A percentile compares a stretch with the other conserved stretches of the same genome.
phyloP scores from a whole-genome alignment of 108 stramenopile genomes.

The Skeletonema marinoi region DNA sequence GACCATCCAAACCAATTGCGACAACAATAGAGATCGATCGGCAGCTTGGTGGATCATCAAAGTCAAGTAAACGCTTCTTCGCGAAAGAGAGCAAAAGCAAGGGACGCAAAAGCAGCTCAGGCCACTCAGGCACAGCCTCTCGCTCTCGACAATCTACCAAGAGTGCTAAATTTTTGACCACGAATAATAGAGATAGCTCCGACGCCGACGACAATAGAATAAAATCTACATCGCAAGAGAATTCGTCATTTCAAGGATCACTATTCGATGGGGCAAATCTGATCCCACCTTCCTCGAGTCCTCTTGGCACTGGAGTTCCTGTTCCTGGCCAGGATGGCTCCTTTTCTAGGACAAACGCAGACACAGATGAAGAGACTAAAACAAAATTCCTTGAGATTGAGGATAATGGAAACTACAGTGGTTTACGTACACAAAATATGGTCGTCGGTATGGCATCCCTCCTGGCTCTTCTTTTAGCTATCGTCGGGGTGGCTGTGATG shows the following conservation, averaged over 20 bases:
- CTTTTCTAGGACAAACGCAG: background rate
- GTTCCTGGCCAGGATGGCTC: too few species aligned
- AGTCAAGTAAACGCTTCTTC: background rate
- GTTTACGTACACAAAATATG: background rate
- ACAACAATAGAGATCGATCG: background rate
- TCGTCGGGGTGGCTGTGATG: background rate
- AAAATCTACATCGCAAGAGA: too few species aligned
- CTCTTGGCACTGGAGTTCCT: too few species aligned
- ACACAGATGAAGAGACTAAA: background rate
- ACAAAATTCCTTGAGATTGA: background rate
- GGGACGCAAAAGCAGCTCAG: background rate
- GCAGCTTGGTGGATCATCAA: background rate
- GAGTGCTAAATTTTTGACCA: too few species aligned
- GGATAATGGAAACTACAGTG: background rate
- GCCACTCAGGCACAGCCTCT: background rate
- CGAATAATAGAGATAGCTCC: too few species aligned
- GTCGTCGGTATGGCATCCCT: background rate
- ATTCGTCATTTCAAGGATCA: too few species aligned
- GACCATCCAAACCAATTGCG: background rate
- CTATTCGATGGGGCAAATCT: too few species aligned
- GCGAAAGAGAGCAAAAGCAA: background rate
- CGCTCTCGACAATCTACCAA: too few species aligned
- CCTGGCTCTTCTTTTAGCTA: background rate
- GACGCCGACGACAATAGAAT: too few species aligned
- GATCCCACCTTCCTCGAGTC: too few species aligned